phyloP scores from a whole-genome alignment of 306 rosid genomes.

The Arachis hypogaea region DNA sequence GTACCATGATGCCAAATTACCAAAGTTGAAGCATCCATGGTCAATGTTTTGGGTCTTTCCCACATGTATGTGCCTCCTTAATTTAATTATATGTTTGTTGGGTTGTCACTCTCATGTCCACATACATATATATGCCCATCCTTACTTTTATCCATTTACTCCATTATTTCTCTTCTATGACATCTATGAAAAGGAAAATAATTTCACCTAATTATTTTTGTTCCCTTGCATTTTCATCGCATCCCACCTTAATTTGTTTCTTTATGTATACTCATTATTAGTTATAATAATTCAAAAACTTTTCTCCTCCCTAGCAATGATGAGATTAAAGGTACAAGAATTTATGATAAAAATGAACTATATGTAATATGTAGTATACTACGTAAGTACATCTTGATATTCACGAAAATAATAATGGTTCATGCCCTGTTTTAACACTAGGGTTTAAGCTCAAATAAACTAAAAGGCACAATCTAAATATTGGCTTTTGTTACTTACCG shows the following conservation, averaged over 20 bases:
- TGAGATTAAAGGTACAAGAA: not conserved
- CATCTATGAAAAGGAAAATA: constrained; percentile 1
- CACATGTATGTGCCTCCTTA: constrained; percentile 62
- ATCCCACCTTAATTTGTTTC: not conserved
- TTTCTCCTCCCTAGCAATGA: not conserved
- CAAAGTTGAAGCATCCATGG: constrained; percentile 34
- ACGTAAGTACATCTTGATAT: not conserved
- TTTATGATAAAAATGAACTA: not conserved
- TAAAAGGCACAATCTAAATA: too few species aligned
- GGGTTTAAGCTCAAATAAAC: too few species aligned
- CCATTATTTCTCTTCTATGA: not conserved
- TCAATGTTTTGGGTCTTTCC: constrained; percentile 26
- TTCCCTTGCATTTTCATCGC: not conserved
- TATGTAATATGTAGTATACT: not conserved
- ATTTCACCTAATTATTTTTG: not conserved
- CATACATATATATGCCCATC: not conserved
- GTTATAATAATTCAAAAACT: not conserved
- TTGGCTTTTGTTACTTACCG: too few species aligned
- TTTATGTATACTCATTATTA: not conserved
- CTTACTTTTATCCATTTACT: not conserved
- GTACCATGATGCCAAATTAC: constrained; percentile 32
- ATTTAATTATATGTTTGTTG: constrained; percentile 58
- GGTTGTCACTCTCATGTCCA: constrained; percentile 55
- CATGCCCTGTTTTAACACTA: too few species aligned
- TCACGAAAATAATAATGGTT: not conserved